phyloP scores from a whole-genome alignment of 352 stramenopile species.

The Pythium grandisporangium region DNA sequence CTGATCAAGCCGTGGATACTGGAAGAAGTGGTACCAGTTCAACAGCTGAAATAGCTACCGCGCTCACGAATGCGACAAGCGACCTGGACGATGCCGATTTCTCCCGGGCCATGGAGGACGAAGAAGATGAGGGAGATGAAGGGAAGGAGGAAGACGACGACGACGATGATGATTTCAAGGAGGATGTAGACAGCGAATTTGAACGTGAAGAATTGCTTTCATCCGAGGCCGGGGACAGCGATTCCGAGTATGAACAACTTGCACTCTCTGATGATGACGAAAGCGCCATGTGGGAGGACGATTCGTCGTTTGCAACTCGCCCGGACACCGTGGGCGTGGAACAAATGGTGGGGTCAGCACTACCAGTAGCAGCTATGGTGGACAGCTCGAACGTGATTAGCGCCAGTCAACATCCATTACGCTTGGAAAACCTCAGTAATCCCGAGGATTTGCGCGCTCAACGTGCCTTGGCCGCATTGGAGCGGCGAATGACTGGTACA shows the following conservation, averaged over 20 bases:
- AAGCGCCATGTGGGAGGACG: conserved; percentile 18
- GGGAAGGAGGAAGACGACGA: conserved; percentile 12
- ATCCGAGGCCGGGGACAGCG: conserved; percentile 58
- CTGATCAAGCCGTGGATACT: too few species aligned
- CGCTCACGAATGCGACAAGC: too few species aligned
- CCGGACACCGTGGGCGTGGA: conserved; percentile 3
- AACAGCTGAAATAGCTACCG: too few species aligned
- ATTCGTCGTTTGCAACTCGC: conserved; percentile 11
- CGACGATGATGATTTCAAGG: conserved; percentile 27
- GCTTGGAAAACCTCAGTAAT: conserved; percentile 38
- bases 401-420: conserved; percentile 39
- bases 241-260: conserved; percentile 72
- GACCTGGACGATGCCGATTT: too few species aligned
- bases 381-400: too few species aligned
- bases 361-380: too few species aligned
- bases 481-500: conserved; percentile 60
- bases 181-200: conserved; percentile 80
- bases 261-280: conserved; percentile 65
- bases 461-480: conserved; percentile 47
- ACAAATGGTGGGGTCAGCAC: conserved; percentile 11
- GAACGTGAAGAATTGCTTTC: conserved; percentile 76
- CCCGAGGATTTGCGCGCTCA: conserved; percentile 35
- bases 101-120: conserved; percentile 4
- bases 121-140: neutral
- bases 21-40: too few species aligned